Base-by-base conservation (phyloP, 1,284 basidiomycete species). In the Phaffia rhodozyma region DNA sequence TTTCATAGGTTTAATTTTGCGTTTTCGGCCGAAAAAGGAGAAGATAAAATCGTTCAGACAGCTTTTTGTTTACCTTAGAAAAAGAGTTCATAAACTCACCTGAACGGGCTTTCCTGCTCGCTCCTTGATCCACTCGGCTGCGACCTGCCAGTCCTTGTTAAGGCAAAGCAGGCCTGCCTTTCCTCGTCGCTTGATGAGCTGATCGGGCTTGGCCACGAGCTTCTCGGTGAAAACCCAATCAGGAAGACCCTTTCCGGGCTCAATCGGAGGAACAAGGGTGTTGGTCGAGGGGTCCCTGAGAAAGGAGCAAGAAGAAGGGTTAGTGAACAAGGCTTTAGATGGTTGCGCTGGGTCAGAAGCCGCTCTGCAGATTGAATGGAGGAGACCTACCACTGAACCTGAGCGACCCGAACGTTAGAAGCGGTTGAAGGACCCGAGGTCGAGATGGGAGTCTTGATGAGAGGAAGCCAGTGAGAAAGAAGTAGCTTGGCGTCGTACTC, bases 151-250 rank as follows among this genome's bases (percentile, higher is more conserved):
- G 58, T 83, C 81, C 79, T 93, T 93, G 84, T 97, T 97, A 70
- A 98, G 83, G 58, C 85, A 85, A 65, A 98, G 84, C 30, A 98
- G 83, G 70, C 94, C 94, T 38, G 92, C 91, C 84, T 98, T 98
- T 72, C 96, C 96, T 71, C 96, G 87, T 72, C 94, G 89, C 82
- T 98, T 98, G 84, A 98, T 97, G 76, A 98, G 86, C 80, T 97
- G 93, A 80, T 98, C 96, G 58, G 89, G 89, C 78, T 94, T 92
- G 32, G 85, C 88, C 72, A 94, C 90, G 74, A 93, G 87, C 81
- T 91, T 91, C 71, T 85, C 73, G 72, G 79, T 82, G 79, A 86
- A 86, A 63, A 97, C 89, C 93, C 93, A 91, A 68, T 81, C 76
- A 55, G 87, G 88, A 66, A 91, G 81, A 72, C 84, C 80, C 60